Evolutionary conservation across 148 eudicot species (phyloP).

Genomic region (Suaeda aralocaspica): DNA sequence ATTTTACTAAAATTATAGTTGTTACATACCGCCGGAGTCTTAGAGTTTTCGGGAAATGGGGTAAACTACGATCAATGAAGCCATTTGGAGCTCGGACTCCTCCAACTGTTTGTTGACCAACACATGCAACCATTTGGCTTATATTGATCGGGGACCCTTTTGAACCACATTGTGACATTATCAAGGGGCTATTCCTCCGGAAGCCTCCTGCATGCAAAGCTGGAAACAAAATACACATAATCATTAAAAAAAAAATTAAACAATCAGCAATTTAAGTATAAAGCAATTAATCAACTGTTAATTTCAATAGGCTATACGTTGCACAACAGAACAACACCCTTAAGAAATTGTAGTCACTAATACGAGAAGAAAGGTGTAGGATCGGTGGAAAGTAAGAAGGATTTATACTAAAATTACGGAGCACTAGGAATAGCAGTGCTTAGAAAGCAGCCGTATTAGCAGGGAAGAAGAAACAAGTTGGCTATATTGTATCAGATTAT

Average conservation of each 20-base stretch:
- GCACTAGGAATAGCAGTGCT: neutral
- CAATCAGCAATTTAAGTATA: neutral
- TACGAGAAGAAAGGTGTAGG: neutral
- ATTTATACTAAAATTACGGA: too few species aligned
- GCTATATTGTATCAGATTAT: neutral
- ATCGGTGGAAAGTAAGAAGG: neutral
- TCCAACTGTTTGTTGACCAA: constrained; percentile 96
- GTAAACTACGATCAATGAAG: constrained; percentile 83
- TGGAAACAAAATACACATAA: constrained; percentile 22
- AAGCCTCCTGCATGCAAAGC: constrained; percentile 73
- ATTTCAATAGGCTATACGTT: neutral
- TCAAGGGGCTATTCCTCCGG: constrained; percentile 93
- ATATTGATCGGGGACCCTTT: constrained; percentile 95
- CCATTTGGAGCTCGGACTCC: constrained; percentile 95
- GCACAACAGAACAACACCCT: neutral
- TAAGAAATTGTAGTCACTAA: neutral
- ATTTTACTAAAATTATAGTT: neutral
- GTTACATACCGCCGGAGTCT: constrained; percentile 62
- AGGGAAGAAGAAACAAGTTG: neutral
- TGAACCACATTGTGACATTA: constrained; percentile 97
- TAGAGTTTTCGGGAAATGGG: constrained; percentile 76
- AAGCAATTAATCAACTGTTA: neutral
- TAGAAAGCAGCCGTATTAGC: too few species aligned
- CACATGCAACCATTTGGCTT: constrained; percentile 98
- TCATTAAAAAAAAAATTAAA: neutral